Evolutionary conservation across 2,329 filamentous ascomycete genomes (phyloP), one percentile per base, ranked within the genome.

Genomic region (Xylaria sp.): DNA sequence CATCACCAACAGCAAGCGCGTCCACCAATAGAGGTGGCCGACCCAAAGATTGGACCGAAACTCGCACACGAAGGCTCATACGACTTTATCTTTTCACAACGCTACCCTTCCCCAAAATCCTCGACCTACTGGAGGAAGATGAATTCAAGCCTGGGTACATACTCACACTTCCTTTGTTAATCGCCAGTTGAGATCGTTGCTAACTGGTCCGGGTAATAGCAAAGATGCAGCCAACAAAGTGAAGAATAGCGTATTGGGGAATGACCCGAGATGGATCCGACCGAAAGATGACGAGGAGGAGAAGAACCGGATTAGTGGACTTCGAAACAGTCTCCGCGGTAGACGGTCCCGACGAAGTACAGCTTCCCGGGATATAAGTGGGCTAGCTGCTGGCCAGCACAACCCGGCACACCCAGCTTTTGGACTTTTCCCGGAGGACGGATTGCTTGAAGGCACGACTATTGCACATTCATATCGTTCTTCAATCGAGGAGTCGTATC

Each of bases 161-260:
- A 34, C 43, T 36, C 34, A 23, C 9, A 53, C 52, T 6, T 43
- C 45, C n/a, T 12, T 20, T n/a, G n/a, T 46, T 46, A 56, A 48
- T 46, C 23, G 28, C 36, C n/a, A 25, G n/a, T 60, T 60, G n/a
- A 41, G 65, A 25, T 45, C 63, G 43, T 56, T 15, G n/a, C 61
- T 69, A 59, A 64, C 68, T 71, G 15, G 23, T 46, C 23, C 23
- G 12, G 48, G 61, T 52, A 57, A 66, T 65, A 87, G 86, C 43
- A 84, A 84, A 72, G 86, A 88, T 72, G 88, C 87, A 32, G 86
- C 84, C 39, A 86, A 87, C 73, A 89, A 89, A 78, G 87, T 84
- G 25, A 83, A 89, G 70, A 85, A 85, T 62, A 79, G 80, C 8
- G 82, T 87, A 68, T 81, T 89, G 36, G 86, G 87, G 70, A 87